phyloP scores from a whole-genome alignment of 169 alveolate species.

The Eimeria falciformis region DNA sequence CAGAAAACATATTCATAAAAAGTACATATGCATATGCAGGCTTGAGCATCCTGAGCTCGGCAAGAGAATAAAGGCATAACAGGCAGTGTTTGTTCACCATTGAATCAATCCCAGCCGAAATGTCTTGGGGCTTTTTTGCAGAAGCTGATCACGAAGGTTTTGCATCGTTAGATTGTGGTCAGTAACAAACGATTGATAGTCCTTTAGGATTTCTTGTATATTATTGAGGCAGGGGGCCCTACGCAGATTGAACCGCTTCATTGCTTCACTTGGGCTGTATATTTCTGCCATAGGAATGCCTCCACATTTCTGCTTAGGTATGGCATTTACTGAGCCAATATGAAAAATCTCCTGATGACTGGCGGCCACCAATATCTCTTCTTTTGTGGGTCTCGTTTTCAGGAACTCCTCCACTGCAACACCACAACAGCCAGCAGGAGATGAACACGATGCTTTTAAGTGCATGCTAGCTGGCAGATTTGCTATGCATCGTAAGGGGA shows the following conservation, averaged over 20 bases:
- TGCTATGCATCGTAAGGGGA: too few relatives aligned
- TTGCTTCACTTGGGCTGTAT: constrained; percentile 37
- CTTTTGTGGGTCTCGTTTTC: not conserved
- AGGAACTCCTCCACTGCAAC: constrained; percentile 31
- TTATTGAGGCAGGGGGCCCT: constrained; percentile 17
- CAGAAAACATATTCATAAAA: too few relatives aligned
- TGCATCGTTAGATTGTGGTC: constrained; percentile 11
- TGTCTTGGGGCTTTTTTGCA: not conserved
- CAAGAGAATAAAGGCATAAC: not conserved
- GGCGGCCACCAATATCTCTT: not conserved
- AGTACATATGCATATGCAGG: too few relatives aligned
- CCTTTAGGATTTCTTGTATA: not conserved
- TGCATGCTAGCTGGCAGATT: too few relatives aligned
- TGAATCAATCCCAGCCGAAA: constrained; percentile 35
- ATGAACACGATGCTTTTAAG: too few relatives aligned
- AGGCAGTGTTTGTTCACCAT: not conserved
- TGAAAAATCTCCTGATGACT: not conserved
- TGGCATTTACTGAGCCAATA: not conserved
- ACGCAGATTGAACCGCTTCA: not conserved
- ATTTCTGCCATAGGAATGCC: constrained; percentile 29
- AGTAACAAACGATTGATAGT: constrained; percentile 2
- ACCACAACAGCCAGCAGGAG: not conserved
- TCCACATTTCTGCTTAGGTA: constrained; percentile 51
- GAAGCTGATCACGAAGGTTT: not conserved
- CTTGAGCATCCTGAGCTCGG: not conserved